Evolutionary conservation across 179 eudicot genomes (phyloP).

Genomic region (Nepenthes alata): DNA sequence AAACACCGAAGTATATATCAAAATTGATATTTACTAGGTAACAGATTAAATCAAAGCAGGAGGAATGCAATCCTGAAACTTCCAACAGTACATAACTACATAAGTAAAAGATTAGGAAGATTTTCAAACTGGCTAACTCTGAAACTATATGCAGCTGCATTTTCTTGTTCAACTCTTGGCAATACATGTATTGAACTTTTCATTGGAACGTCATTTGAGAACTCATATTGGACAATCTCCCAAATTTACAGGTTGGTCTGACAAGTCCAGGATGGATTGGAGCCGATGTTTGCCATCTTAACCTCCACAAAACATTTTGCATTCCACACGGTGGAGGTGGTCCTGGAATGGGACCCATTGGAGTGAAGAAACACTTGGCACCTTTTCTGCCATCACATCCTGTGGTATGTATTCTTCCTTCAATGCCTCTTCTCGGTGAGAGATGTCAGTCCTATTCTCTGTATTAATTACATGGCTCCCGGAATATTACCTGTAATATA

Average conservation of each 20-base stretch:
- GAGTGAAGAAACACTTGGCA: constrained; percentile 95
- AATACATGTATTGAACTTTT: not conserved
- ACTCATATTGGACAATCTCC: not conserved
- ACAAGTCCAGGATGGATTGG: constrained; percentile 96
- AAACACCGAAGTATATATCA: too few relatives aligned
- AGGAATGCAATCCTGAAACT: too few relatives aligned
- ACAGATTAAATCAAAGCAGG: too few relatives aligned
- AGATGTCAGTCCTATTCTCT: not conserved
- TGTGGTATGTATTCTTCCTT: constrained; percentile 54
- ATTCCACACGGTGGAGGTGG: constrained; percentile 99
- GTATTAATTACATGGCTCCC: not conserved
- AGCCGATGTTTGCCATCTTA: constrained; percentile 99
- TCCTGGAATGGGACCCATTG: constrained; percentile 99
- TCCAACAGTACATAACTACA: too few relatives aligned
- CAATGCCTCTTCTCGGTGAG: not conserved
- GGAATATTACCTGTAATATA: not conserved
- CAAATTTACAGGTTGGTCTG: constrained; percentile 63
- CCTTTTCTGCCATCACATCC: constrained; percentile 96
- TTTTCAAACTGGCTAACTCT: too few relatives aligned
- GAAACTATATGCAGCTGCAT: too few relatives aligned
- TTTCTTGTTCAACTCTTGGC: too few relatives aligned
- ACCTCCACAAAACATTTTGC: constrained; percentile 95
- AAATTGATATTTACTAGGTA: too few relatives aligned
- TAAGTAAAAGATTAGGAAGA: too few relatives aligned
- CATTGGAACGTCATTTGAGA: not conserved